phyloP scores from a whole-genome alignment of 2,329 filamentous ascomycete species.

The Leptodontidium sp. region DNA sequence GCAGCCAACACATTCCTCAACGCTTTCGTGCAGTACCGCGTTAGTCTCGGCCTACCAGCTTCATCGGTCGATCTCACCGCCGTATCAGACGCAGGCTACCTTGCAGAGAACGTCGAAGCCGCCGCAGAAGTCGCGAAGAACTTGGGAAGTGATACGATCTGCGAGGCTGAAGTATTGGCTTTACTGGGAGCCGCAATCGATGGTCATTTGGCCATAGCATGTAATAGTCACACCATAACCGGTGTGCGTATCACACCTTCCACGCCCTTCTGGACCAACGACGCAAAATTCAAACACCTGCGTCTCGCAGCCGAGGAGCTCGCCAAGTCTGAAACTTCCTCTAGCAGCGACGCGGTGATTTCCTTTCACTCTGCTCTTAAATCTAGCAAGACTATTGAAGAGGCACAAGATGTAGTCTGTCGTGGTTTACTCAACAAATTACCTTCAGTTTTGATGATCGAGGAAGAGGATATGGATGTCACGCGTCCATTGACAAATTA shows the following conservation, averaged over 20 bases:
- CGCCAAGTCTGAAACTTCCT: conserved; percentile 46
- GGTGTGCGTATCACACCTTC: conserved; percentile 59
- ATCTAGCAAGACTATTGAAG: conserved; percentile 52
- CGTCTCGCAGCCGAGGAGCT: conserved; percentile 45
- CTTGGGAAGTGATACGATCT: conserved; percentile 53
- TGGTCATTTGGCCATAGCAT: conserved; percentile 52
- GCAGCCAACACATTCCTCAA: conserved; percentile 52
- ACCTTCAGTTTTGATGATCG: conserved; percentile 58
- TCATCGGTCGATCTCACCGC: conserved; percentile 47
- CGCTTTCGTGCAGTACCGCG: conserved; percentile 46
- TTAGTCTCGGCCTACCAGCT: conserved; percentile 40
- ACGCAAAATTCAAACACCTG: conserved; percentile 62
- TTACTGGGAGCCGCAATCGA: conserved; percentile 60
- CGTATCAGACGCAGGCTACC: conserved; percentile 41
- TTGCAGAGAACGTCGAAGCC: conserved; percentile 40
- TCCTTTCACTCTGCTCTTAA: conserved; percentile 56
- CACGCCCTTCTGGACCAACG: conserved; percentile 60
- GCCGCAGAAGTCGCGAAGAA: conserved; percentile 43
- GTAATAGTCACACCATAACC: conserved; percentile 61
- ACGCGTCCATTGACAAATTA: conserved; percentile 56
- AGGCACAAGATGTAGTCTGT: conserved; percentile 56
- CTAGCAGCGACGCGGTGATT: conserved; percentile 43
- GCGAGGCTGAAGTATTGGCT: conserved; percentile 62
- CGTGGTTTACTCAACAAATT: conserved; percentile 57
- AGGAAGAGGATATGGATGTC: conserved; percentile 57